These are phyloP conservation scores for Aspergillus heteromorphus DNA, from an alignment of 495 filamentous ascomycete species.

Conservation along the genomic window DNA sequence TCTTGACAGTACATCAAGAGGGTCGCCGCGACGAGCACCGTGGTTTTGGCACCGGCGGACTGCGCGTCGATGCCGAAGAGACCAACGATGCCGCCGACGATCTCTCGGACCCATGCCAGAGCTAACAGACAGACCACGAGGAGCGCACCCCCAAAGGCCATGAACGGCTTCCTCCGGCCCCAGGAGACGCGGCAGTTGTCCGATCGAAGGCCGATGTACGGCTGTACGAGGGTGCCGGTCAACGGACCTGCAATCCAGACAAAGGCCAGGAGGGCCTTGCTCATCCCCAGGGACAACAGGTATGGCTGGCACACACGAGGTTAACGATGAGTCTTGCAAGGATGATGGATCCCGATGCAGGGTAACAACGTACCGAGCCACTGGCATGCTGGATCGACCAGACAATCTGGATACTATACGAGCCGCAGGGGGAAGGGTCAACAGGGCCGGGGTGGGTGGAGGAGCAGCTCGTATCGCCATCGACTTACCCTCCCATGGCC, in stretches of 20 bases:
- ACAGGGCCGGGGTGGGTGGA: background rate
- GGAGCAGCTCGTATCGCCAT: background rate
- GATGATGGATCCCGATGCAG: background rate
- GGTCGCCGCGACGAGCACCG: constrained; percentile 64
- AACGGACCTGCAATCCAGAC: constrained; percentile 90
- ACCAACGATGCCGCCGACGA: constrained; percentile 60
- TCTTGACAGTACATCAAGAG: constrained; percentile 77
- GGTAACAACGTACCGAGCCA: constrained; percentile 56
- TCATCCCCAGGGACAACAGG: constrained; percentile 71
- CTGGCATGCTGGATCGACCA: constrained; percentile 86
- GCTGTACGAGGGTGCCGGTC: constrained; percentile 78
- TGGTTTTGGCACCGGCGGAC: constrained; percentile 44
- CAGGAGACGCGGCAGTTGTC: constrained; percentile 72
- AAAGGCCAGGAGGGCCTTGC: constrained; percentile 79
- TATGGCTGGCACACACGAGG: constrained; percentile 38
- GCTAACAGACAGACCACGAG: constrained; percentile 65
- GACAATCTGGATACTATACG: constrained; percentile 72
- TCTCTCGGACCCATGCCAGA: constrained; percentile 75
- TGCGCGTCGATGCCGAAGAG: constrained; percentile 67
- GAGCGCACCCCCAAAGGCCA: constrained; percentile 66
- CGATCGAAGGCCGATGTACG: constrained; percentile 81
- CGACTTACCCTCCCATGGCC: constrained; percentile 62
- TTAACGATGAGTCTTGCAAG: too few relatives aligned
- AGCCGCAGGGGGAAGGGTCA: background rate
- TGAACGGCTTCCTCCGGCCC: constrained; percentile 83